Base-by-base conservation (phyloP, 2,329 filamentous ascomycete genomes). In the Ceratocystiopsis sp. region DNA sequence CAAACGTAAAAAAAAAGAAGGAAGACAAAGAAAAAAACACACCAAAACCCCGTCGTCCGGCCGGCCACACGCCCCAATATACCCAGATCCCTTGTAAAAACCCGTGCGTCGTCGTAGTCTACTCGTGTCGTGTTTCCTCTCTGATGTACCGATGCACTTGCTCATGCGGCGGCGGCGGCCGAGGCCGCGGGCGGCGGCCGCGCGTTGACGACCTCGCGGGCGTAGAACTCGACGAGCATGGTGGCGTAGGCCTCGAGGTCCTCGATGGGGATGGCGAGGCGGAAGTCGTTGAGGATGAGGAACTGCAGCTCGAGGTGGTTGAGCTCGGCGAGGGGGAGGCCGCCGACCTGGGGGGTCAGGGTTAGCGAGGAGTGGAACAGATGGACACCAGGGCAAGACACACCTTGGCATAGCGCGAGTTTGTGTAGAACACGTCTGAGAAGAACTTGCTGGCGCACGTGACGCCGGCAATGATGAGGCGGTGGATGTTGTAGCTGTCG, bases 391-490 rank as follows among this genome's bases (percentile, higher is more conserved):
- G 19, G 38, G 21, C 33, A 15, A 37, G 21, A 29, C 69, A 49
- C 69, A 94, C 91, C 82, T 96, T 98, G 47, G 91, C 91, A 60
- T 98, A 98, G 77, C 91, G 76, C 44, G 91, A 96, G 61, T 98
- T 98, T 11, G 91, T 98, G 59, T 96, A 98, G 55, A 98, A 98
- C 36, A 96, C 89, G 63, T 98, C 75, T 6, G 89, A 96, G 63
- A 98, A 98, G 69, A 96, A 98, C 62, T 98, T 98, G 73, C 89
- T 96, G 6, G 91, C 87, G 61, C 91, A 96, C 3, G 91, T 98
- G 38, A 98, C 91, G 34, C 89, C 91, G 2, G 91, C 85, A 57
- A 98, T 98, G 43, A 96, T 87, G 44, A 98, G 68, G 44, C 91
- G 79, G 58, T 98, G 91, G 50, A 98, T 96, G 62, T 98, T 98